A percentile compares a stretch with the other conserved stretches of the same genome.
Conservation (phyloP, 768 basidiomycete species). For the Xerocomus potaroensis region DNA sequence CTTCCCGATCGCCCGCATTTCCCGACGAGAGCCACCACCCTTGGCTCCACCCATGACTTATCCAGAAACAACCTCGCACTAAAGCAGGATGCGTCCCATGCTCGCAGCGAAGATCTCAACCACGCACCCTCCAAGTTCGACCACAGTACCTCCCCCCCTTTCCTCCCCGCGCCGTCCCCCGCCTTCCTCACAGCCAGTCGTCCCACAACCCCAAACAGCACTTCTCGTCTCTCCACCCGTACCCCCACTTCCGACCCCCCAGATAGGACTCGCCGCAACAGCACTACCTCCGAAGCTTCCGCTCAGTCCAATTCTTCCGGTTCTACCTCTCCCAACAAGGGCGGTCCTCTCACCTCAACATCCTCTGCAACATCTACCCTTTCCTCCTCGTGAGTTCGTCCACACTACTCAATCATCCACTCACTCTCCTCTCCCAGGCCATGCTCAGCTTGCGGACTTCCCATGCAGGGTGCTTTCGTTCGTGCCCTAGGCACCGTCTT, state of each 20-base stretch:
- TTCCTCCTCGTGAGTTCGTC: constrained; percentile 52
- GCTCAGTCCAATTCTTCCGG: constrained; percentile 52
- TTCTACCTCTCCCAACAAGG: constrained; percentile 36
- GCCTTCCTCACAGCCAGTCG: constrained; percentile 52
- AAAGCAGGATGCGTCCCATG: constrained; percentile 40
- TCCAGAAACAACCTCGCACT: constrained; percentile 43
- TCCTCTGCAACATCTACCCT: constrained; percentile 53
- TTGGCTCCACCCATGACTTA: constrained; percentile 49
- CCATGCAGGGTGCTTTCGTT: constrained; percentile 95
- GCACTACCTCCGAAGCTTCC: constrained; percentile 48
- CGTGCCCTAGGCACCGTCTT: constrained; percentile 90
- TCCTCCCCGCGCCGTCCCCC: constrained; percentile 42
- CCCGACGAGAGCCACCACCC: constrained; percentile 64
- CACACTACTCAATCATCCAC: constrained; percentile 6
- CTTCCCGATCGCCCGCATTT: constrained; percentile 49
- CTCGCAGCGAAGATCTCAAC: constrained; percentile 68
- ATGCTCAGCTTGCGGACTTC: constrained; percentile 73
- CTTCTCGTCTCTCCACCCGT: constrained; percentile 41
- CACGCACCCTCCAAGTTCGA: constrained; percentile 34
- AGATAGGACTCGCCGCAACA: constrained; percentile 43
- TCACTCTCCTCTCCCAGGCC: constrained; percentile 36
- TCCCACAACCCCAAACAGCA: constrained; percentile 53
- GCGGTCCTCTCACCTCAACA: constrained; percentile 46
- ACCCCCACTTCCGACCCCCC: constrained; percentile 53
- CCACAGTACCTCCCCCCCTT: constrained; percentile 8